Evolutionary conservation across 1,284 basidiomycete species (phyloP).

Genomic region (Blastosporella zonata): DNA sequence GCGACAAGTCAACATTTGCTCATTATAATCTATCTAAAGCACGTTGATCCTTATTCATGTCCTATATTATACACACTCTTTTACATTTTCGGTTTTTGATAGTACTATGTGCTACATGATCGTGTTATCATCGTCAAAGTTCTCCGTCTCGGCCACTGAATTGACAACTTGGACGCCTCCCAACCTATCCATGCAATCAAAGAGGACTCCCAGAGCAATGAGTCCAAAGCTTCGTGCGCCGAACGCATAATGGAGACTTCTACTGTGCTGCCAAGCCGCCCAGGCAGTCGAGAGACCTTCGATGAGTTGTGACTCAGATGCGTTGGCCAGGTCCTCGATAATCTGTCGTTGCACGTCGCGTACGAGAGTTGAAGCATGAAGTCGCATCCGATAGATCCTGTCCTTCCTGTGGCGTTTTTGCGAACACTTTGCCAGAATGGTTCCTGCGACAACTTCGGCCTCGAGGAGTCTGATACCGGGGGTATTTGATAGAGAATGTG

Average conservation of each 20-base stretch:
- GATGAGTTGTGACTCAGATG: slow-evolving; percentile 30
- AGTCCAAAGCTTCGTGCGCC: slow-evolving; percentile 69
- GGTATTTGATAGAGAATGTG: slow-evolving; percentile 60
- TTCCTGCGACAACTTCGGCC: slow-evolving; percentile 71
- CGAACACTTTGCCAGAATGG: slow-evolving; percentile 64
- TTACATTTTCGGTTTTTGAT: background rate
- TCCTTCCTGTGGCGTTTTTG: slow-evolving; percentile 59
- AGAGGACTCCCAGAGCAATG: slow-evolving; percentile 55
- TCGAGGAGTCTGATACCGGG: slow-evolving; percentile 58
- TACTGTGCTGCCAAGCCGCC: slow-evolving; percentile 60
- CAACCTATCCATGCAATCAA: slow-evolving; percentile 56
- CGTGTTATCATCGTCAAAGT: background rate
- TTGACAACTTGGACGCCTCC: slow-evolving; percentile 3
- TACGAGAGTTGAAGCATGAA: slow-evolving; percentile 55
- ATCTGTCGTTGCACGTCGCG: slow-evolving; percentile 48
- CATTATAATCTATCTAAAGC: background rate
- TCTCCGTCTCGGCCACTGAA: background rate
- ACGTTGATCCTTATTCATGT: no score
- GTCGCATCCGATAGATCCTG: slow-evolving; percentile 59
- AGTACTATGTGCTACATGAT: background rate
- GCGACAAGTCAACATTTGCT: background rate
- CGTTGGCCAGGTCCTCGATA: slow-evolving; percentile 29
- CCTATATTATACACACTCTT: no score
- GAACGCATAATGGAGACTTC: slow-evolving; percentile 41
- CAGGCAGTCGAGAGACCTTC: slow-evolving; percentile 53